A percentile compares a stretch with the other conserved stretches of the same genome.
Conservation (phyloP, 768 basidiomycete genomes). For the Pleurotus salmoneostramineus region DNA sequence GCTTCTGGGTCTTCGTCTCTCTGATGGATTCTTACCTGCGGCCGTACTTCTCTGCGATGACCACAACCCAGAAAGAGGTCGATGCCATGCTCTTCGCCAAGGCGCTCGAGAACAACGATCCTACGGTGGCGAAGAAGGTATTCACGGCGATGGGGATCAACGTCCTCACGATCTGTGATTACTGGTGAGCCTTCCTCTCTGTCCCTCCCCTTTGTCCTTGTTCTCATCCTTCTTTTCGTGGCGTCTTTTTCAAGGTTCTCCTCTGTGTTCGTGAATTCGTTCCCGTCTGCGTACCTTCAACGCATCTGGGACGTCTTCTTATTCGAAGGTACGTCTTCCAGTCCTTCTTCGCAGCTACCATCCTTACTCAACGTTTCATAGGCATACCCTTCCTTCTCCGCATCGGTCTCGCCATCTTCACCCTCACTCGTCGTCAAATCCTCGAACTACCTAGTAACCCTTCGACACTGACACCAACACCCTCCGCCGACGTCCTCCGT, state of each 20-base stretch:
- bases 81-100: constrained; percentile 69
- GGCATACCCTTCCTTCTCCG: constrained; percentile 73
- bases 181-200: constrained; percentile 47
- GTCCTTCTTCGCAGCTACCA: not conserved
- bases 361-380: constrained; percentile 18
- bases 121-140: constrained; percentile 58
- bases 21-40: constrained; percentile 85
- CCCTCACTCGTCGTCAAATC: constrained; percentile 55
- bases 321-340: constrained; percentile 59
- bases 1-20: constrained; percentile 87
- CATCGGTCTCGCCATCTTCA: constrained; percentile 63
- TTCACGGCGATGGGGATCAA: constrained; percentile 60
- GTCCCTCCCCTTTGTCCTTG: not conserved
- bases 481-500: constrained; percentile 32
- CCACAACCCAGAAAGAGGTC: constrained; percentile 64
- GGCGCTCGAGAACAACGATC: constrained; percentile 62
- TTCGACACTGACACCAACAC: constrained; percentile 42
- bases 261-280: constrained; percentile 61
- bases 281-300: constrained; percentile 63
- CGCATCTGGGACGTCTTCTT: constrained; percentile 84
- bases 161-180: constrained; percentile 52
- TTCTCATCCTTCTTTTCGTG: not conserved
- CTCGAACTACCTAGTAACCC: constrained; percentile 47
- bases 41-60: constrained; percentile 59
- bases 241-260: constrained; percentile 51